Evolutionary conservation across 345 rosid species (phyloP), one percentile per base, ranked within the genome.

Genomic region (Arabidopsis arenosa): DNA sequence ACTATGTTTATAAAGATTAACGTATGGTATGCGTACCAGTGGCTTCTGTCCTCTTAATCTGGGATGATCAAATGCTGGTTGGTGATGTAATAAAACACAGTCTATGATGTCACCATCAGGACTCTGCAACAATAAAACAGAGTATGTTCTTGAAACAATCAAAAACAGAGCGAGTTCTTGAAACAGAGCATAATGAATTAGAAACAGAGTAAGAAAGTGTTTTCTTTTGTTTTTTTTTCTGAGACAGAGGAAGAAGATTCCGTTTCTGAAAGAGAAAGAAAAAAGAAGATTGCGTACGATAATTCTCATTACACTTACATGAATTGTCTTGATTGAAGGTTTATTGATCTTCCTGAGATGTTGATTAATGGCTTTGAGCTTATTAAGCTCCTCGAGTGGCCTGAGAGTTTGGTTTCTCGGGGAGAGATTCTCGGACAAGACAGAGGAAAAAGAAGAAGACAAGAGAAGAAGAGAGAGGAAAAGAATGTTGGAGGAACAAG

Each of bases 61-160:
- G n/a, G 97, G 96, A 81, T 93, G 98, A 85, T 96, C 99, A 52
- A 93, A 96, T 66, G 98, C 99, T 35, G 90, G 96, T 71, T 96
- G 99, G 9, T 81, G 85, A 82, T 91, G 93, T 77, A 80, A 70
- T 66, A 85, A 68, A 47, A 96, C 90, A 75, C 99, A 96, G 65
- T 96, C 99, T 84, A 96, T 87, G 15, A 87, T 55, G 84, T 96
- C 99, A 51, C 97, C 97, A 65, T 89, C 94, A 14, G 93, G 83
- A 76, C 93, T 95, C 99, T 95, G 93, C 82, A 66, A 47, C 79
- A 66, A 37, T 5, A 60, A 49, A 17, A 49, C 28, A 49, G 28
- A 4, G 12, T 18, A 1, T 15, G 10, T 55, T 28, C 17, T 28
- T 54, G 9, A 30, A 55, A 55, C 57, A 53, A 53, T 33, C 3